Evolutionary conservation across 352 stramenopile genomes (phyloP).

Genomic region (Pythium plurisporium): DNA sequence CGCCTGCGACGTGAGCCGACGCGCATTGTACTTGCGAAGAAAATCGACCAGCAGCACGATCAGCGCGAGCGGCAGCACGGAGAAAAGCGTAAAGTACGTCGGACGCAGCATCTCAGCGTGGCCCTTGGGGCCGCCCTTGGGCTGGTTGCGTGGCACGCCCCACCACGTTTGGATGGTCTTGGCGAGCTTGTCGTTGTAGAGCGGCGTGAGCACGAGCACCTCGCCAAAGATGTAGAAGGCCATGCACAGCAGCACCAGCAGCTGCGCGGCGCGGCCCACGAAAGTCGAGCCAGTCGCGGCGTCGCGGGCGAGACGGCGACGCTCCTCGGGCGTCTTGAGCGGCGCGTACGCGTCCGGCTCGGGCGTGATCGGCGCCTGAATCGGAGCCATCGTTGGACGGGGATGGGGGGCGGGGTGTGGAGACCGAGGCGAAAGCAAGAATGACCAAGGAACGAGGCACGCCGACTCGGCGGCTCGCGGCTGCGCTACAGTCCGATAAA

Average conservation of each 20-base stretch:
- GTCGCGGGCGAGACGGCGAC: not conserved
- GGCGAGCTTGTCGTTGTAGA: constrained; percentile 17
- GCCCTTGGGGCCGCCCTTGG: constrained; percentile 10
- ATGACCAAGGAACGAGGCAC: no score
- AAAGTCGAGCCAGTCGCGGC: not conserved
- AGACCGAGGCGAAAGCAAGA: constrained; percentile 1
- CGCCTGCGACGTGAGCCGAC: constrained; percentile 28
- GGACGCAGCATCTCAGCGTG: constrained; percentile 46
- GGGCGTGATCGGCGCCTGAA: constrained; percentile 8
- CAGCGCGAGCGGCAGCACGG: constrained; percentile 32
- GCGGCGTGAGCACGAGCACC: constrained; percentile 22
- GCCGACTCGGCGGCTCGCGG: no score
- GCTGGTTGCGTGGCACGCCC: constrained; percentile 17
- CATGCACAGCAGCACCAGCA: constrained; percentile 13
- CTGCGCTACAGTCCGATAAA: not conserved
- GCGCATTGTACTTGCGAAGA: constrained; percentile 34
- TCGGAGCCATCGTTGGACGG: not conserved
- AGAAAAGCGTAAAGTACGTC: constrained; percentile 50
- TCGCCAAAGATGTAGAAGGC: constrained; percentile 30
- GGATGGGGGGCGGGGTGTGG: not conserved
- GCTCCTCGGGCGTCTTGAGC: constrained; percentile 9
- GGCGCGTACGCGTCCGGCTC: constrained; percentile 9
- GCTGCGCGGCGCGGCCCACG: not conserved
- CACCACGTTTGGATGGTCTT: constrained; percentile 25
- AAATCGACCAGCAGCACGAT: constrained; percentile 37